These are phyloP conservation scores for Trichophyton mentagrophytes DNA, from an alignment of 2,329 filamentous ascomycete species.

Conservation along the genomic window DNA sequence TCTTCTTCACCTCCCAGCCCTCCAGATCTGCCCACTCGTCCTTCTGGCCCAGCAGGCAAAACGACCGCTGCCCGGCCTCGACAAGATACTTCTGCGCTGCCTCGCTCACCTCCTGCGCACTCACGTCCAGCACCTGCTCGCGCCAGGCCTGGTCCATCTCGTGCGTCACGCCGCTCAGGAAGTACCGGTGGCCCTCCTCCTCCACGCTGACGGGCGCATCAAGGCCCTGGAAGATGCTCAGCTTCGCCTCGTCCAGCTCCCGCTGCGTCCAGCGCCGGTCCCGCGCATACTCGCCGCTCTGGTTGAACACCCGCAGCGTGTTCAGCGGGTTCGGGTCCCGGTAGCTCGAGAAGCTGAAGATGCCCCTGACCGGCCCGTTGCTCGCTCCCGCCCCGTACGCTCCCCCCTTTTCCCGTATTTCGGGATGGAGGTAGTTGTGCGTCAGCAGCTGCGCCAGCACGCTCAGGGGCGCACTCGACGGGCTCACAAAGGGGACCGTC, in stretches of 20 bases:
- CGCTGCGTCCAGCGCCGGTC: conserved; percentile 69
- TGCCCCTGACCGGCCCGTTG: conserved; percentile 61
- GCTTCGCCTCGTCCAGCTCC: conserved; percentile 90
- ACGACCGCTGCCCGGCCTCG: conserved; percentile 48
- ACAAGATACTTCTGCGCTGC: conserved; percentile 75
- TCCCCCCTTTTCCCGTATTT: conserved; percentile 94
- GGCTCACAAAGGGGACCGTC: conserved; percentile 68
- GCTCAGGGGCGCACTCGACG: conserved; percentile 66
- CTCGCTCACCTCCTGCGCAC: conserved; percentile 61
- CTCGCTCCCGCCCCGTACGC: conserved; percentile 91
- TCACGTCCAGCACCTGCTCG: conserved; percentile 77
- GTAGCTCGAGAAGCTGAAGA: conserved; percentile 95
- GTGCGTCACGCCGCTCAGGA: conserved; percentile 71
- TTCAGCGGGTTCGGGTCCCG: conserved; percentile 90
- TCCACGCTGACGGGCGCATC: conserved; percentile 83
- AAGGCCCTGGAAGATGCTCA: conserved; percentile 81
- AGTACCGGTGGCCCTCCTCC: conserved; percentile 73
- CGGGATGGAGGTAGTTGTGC: conserved; percentile 91
- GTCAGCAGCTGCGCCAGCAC: conserved; percentile 85
- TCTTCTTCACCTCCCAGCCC: conserved; percentile 62
- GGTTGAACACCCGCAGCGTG: conserved; percentile 70
- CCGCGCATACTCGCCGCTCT: conserved; percentile 69
- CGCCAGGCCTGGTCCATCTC: conserved; percentile 79
- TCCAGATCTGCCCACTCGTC: conserved; percentile 57
- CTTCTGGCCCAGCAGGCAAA: conserved; percentile 68